phyloP scores from a whole-genome alignment of 257 asterid genomes.

The Solanum ossicruentum region DNA sequence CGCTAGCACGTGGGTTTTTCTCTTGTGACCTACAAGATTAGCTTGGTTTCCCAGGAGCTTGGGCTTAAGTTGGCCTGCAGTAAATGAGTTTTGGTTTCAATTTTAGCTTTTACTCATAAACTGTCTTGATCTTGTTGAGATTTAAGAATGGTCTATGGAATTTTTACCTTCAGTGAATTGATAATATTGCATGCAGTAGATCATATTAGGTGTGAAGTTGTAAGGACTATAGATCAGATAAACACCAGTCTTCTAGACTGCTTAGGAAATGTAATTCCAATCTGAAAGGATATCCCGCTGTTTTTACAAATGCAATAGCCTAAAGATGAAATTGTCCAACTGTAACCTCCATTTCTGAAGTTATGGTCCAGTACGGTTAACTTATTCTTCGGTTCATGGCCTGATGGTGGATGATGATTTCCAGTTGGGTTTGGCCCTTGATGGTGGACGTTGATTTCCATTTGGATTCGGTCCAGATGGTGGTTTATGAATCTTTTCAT shows the following conservation, averaged over 20 bases:
- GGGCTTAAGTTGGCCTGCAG: background rate
- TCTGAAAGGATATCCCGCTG: background rate
- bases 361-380: background rate
- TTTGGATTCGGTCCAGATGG: slow-evolving; percentile 65
- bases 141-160: background rate
- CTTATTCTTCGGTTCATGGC: slow-evolving; percentile 13
- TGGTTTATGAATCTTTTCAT: slow-evolving; percentile 26
- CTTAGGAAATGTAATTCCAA: background rate
- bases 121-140: background rate
- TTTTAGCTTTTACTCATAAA: background rate
- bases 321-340: background rate
- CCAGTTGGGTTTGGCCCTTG: slow-evolving; percentile 1
- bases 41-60: background rate
- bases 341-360: slow-evolving; percentile 9
- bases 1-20: background rate
- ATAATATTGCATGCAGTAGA: background rate
- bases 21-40: background rate
- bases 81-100: background rate
- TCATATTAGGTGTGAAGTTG: background rate
- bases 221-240: background rate
- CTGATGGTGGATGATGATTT: background rate
- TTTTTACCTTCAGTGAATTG: background rate
- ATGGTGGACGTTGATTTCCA: slow-evolving; percentile 55
- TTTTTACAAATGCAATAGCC: slow-evolving; percentile 1
- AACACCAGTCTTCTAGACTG: background rate